Evolutionary conservation across 805 yeast genomes (phyloP).

Genomic region (Alloascoidea africana): DNA sequence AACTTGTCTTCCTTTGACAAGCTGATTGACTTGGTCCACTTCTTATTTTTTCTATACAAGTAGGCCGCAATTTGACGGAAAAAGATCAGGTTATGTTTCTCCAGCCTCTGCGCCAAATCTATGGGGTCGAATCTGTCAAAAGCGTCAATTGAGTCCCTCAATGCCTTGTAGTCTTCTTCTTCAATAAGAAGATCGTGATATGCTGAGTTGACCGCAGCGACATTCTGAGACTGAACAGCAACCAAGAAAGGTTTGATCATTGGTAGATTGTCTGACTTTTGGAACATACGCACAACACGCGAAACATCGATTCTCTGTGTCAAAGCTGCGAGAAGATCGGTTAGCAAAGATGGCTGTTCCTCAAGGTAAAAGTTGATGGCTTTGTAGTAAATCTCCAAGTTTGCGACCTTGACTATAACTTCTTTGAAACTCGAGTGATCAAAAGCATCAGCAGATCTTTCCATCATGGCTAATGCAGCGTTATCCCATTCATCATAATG

Average conservation of each 20-base stretch:
- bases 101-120: slow-evolving; percentile 85
- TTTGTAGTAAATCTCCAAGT: slow-evolving; percentile 92
- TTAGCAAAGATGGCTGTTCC: slow-evolving; percentile 82
- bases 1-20: slow-evolving; percentile 83
- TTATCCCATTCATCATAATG: slow-evolving; percentile 99
- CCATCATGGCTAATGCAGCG: slow-evolving; percentile 94
- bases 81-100: slow-evolving; percentile 78
- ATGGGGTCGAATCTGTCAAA: slow-evolving; percentile 86
- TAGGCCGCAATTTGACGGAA: slow-evolving; percentile 95
- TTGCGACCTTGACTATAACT: slow-evolving; percentile 85
- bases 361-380: slow-evolving; percentile 89
- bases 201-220: slow-evolving; percentile 83
- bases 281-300: slow-evolving; percentile 88
- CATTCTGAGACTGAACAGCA: slow-evolving; percentile 80
- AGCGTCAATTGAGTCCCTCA: slow-evolving; percentile 75
- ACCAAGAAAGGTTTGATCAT: slow-evolving; percentile 90
- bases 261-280: slow-evolving; percentile 91
- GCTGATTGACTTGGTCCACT: slow-evolving; percentile 79
- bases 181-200: slow-evolving; percentile 92
- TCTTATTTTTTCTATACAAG: slow-evolving; percentile 85
- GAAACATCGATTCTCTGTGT: slow-evolving; percentile 87
- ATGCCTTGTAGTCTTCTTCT: slow-evolving; percentile 88
- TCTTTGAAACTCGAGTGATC: slow-evolving; percentile 93
- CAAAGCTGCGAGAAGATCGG: slow-evolving; percentile 72
- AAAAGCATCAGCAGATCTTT: slow-evolving; percentile 81